Conservation (phyloP, 768 basidiomycete genomes). For the Amanita pallidorosea region DNA sequence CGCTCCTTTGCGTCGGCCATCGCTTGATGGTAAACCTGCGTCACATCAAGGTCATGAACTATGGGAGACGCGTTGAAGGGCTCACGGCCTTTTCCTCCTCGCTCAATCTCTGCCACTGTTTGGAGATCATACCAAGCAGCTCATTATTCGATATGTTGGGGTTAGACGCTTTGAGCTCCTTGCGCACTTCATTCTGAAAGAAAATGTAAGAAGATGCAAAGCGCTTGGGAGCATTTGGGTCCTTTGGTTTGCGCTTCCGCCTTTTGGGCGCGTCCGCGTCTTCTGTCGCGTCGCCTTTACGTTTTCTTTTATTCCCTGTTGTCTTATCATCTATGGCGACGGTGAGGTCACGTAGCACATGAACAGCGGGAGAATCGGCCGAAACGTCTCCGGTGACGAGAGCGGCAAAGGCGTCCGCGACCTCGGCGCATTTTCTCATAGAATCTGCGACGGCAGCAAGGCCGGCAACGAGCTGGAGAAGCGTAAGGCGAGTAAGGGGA, state of each 20-base stretch:
- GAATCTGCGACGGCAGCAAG: conserved; percentile 47
- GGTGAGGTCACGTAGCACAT: conserved; percentile 10
- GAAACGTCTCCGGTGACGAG: conserved; percentile 28
- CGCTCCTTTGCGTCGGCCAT: conserved; percentile 50
- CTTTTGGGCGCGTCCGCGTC: conserved; percentile 36
- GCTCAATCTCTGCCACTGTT: conserved; percentile 62
- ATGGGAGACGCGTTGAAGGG: conserved; percentile 11
- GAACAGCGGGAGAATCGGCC: conserved; percentile 11
- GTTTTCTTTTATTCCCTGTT: conserved; percentile 31
- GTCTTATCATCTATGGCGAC: conserved; percentile 8
- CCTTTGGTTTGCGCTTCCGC: conserved; percentile 60
- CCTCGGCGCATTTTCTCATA: conserved; percentile 50
- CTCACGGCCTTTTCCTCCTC: conserved; percentile 68
- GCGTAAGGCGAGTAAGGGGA: conserved; percentile 9
- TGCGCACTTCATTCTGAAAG: conserved; percentile 87
- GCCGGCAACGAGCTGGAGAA: conserved; percentile 39
- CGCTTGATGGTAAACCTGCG: conserved; percentile 42
- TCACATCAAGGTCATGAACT: conserved; percentile 1
- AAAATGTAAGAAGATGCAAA: conserved; percentile 89
- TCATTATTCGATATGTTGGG: conserved; percentile 63
- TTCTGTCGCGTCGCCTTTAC: conserved; percentile 34
- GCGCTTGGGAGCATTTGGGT: conserved; percentile 91
- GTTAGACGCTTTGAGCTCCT: conserved; percentile 53
- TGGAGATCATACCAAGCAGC: conserved; percentile 58
- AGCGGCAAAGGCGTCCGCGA: conserved; percentile 51